Evolutionary conservation across 1,139 yeast species (phyloP), one percentile per base, ranked within the genome.

Genomic region (Geotrichum fermentans): DNA sequence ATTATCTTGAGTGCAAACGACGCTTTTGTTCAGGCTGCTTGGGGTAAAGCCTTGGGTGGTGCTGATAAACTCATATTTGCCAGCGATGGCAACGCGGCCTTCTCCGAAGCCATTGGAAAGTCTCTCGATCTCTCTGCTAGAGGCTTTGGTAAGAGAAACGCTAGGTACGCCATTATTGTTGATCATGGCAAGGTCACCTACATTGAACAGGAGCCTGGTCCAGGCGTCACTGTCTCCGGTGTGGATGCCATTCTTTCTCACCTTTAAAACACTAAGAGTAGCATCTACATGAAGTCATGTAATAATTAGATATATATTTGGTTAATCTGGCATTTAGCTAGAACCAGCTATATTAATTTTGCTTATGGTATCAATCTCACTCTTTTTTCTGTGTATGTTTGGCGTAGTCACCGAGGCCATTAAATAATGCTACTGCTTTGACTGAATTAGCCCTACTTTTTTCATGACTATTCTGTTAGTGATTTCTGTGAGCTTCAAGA

Each of bases 1-100:
- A 73, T 87, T 52, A 83, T 88, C 29, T 64, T 86, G 53, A 77
- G 94, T 47, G 84, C 86, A 53, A 89, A 88, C 68, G 88, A 85
- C 60, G 86, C 96, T 28, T 87, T 87, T 64, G 94, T 88, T 51
- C 72, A 73, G 65, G 58, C 70, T 55, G 94, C 94, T 35, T 86
- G 95, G 94, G 90, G 85, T 55, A 84, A 83, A 69, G 79, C 80
- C 17, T 71, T 85, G 50, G 80, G 80, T 37, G 72, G 71, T 71
- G 50, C 67, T 60, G 79, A 71, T 56, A 66, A 63, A 49, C 43
- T 61, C 66, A 74, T 81, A 59, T 86, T 86, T 65, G 95, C 82
- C 46, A 73, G 83, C 55, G 96, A 89, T 65, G 80, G 87, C 41
- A 77, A 76, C 52, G 83, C 83, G 44, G 68, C 69, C 35, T 80